phyloP scores from a whole-genome alignment of 2,329 filamentous ascomycete genomes.

The Verticillium zaregamsianum region DNA sequence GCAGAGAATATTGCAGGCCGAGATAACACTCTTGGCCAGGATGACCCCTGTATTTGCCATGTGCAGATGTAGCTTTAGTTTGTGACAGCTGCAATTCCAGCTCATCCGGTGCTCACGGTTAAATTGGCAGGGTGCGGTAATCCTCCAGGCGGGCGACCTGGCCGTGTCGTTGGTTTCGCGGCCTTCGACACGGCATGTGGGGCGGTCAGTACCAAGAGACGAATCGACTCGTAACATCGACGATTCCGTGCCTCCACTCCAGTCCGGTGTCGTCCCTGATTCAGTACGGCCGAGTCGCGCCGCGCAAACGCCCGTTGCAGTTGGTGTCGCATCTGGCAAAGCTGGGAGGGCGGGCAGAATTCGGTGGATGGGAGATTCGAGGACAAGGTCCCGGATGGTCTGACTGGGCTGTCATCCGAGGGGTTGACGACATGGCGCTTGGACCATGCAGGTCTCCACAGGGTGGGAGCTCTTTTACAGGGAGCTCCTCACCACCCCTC shows the following conservation, averaged over 20 bases:
- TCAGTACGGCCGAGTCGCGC: neutral
- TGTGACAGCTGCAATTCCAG: neutral
- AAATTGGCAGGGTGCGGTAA: neutral
- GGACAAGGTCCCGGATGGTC: neutral
- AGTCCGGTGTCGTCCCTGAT: neutral
- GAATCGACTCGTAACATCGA: neutral
- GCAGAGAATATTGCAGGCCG: neutral
- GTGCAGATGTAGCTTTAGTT: neutral
- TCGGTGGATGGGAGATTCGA: neutral
- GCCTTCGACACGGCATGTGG: neutral
- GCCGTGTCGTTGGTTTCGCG: neutral
- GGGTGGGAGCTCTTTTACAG: neutral
- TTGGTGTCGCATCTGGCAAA: too few relatives aligned
- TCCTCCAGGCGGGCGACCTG: neutral
- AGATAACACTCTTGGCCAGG: neutral
- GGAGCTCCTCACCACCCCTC: neutral
- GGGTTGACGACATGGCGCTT: neutral
- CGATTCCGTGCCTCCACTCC: neutral
- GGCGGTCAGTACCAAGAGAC: neutral
- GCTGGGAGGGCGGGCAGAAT: too few relatives aligned
- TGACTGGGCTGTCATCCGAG: neutral
- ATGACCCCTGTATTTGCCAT: neutral
- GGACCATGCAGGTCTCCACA: neutral
- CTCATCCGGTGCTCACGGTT: neutral
- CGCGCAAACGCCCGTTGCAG: neutral